Conservation (phyloP, 2,329 filamentous ascomycete species). For the Diaporthe vexans region DNA sequence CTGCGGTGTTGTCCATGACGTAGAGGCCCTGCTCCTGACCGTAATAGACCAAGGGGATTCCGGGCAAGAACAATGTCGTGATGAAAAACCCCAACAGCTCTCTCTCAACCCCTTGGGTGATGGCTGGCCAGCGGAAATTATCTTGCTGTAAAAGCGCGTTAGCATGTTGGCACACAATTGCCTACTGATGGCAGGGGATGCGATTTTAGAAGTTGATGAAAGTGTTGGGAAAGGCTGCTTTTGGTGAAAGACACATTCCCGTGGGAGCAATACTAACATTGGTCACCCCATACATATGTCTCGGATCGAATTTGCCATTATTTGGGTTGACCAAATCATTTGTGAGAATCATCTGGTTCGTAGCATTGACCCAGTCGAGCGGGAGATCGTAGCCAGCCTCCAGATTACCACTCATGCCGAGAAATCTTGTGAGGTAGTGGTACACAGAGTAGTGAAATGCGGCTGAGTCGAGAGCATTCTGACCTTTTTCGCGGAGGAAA, state of each 20-base stretch:
- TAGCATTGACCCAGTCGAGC: conserved; percentile 64
- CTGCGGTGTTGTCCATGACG: conserved; percentile 71
- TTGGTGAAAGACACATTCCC: background rate
- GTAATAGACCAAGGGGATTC: conserved; percentile 72
- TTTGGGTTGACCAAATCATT: conserved; percentile 71
- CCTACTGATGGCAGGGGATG: background rate
- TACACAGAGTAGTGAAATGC: conserved; percentile 77
- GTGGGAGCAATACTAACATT: background rate
- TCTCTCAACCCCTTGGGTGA: conserved; percentile 68
- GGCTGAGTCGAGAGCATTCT: conserved; percentile 69
- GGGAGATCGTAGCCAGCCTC: conserved; percentile 67
- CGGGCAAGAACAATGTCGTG: conserved; percentile 70
- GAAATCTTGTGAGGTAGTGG: conserved; percentile 71
- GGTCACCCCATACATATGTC: conserved; percentile 68
- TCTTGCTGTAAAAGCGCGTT: conserved; percentile 59
- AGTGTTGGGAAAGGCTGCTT: conserved; percentile 50
- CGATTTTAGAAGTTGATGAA: background rate
- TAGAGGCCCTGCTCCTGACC: conserved; percentile 76
- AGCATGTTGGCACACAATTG: background rate
- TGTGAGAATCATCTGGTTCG: conserved; percentile 67
- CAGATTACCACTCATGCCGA: conserved; percentile 71
- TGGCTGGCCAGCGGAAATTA: conserved; percentile 73
- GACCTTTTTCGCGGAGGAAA: conserved; percentile 66
- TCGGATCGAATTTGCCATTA: conserved; percentile 71
- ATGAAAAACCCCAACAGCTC: conserved; percentile 70